Evolutionary conservation across 2,329 filamentous ascomycete species (phyloP), one percentile per base, ranked within the genome.

Genomic region (Talaromyces sp.): DNA sequence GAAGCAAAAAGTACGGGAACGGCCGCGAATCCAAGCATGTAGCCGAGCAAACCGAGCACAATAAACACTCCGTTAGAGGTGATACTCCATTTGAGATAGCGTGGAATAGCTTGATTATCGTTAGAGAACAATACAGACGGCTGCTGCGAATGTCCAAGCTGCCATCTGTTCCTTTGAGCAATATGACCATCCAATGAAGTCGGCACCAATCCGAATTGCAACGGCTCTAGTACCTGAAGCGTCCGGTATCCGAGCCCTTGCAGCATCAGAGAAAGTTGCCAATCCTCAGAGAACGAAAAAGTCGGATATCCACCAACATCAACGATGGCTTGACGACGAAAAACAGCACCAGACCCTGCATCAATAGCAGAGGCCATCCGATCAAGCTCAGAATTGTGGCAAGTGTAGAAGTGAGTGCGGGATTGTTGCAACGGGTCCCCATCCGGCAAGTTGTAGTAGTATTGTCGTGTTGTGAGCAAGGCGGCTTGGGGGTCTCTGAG

Each of bases 141-240:
- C 59, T 73, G 73, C 52, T 74, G 73, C 11, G 72, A 67, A 33
- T 73, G 71, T 2, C 75, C 76, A 31, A 77, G 77, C 43, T 74
- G 72, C 78, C 77, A 80, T 66, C 78, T 69, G 41, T 73, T 76
- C 10, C 69, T 71, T 70, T 75, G 78, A 37, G 72, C 72, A 37
- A 73, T 73, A 66, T 77, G 75, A 24, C 75, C 75, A 22, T 72
- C 71, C 35, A 76, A 71, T 8, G 77, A 75, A 3, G 74, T 72
- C 37, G 71, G 77, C 13, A 78, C 75, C 1, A 72, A 68, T 0
- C 75, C 75, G 11, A 70, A 73, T 50, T 78, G 75, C n/a, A 78
- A 56, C 22, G 69, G 66, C 37, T 77, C 75, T 13, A 73, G 69
- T 0, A 77, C 68, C 22, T 73, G 73, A 16, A 75, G 67, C 3